These are phyloP conservation scores for Taxawa tesnikishii DNA, from an alignment of 2,329 filamentous ascomycete genomes.

Conservation along the genomic window DNA sequence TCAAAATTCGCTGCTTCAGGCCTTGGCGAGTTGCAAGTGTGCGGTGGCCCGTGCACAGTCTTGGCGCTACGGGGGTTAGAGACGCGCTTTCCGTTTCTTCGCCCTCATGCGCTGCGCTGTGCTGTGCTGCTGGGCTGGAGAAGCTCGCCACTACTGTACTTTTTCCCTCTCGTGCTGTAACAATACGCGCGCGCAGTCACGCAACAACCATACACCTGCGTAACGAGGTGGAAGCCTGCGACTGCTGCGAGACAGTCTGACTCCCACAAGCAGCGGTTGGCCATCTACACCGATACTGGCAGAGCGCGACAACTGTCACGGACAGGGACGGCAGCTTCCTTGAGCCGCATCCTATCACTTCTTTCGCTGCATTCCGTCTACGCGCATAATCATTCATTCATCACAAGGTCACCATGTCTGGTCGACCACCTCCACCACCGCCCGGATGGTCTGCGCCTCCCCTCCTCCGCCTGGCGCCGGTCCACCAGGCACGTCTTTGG, in stretches of 20 bases:
- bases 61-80: no score
- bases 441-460: slow-evolving; percentile 47
- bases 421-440: slow-evolving; percentile 54
- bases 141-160: no score
- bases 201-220: neutral
- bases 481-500: slow-evolving; percentile 35
- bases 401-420: slow-evolving; percentile 40
- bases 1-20: no score
- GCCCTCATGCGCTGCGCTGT: no score
- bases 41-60: no score
- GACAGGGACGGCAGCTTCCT: neutral
- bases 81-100: no score
- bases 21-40: no score
- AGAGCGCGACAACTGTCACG: neutral
- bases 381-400: neutral
- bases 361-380: neutral
- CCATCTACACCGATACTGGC: neutral
- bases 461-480: slow-evolving; percentile 26
- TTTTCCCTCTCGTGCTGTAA: no score
- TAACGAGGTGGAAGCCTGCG: neutral
- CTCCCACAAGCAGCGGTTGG: neutral
- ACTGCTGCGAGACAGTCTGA: neutral
- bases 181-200: no score
- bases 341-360: neutral
- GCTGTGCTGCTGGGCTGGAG: no score